A percentile compares a stretch with the other conserved stretches of the same genome.
Evolutionary conservation across 805 yeast species (phyloP).

Genomic region (Cyberlindnera japonica): DNA sequence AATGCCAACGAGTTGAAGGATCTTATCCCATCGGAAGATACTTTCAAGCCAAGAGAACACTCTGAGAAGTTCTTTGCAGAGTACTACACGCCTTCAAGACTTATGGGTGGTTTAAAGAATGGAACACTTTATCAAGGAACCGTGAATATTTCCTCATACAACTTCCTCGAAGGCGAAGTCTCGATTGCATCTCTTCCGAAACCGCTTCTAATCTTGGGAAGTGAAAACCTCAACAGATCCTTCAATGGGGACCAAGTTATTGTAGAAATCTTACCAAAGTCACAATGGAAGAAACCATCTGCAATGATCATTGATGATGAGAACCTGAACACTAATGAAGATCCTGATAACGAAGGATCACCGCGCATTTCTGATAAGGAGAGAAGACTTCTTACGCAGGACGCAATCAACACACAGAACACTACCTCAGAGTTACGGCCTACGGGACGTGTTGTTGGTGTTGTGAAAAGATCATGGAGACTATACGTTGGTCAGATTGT

Average conservation of each 20-base stretch:
- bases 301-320: slow-evolving; percentile 63
- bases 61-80: slow-evolving; percentile 54
- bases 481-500: slow-evolving; percentile 92
- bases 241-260: slow-evolving; percentile 91
- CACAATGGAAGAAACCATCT: slow-evolving; percentile 86
- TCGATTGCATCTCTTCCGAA: slow-evolving; percentile 67
- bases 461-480: slow-evolving; percentile 90
- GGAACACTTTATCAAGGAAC: slow-evolving; percentile 87
- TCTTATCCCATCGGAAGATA: slow-evolving; percentile 59
- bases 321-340: slow-evolving; percentile 28
- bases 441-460: slow-evolving; percentile 90
- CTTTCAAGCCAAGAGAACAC: slow-evolving; percentile 24
- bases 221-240: slow-evolving; percentile 82
- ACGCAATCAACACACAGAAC: slow-evolving; percentile 65
- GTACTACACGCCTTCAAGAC: slow-evolving; percentile 73
- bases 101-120: slow-evolving; percentile 86
- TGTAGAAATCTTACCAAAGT: slow-evolving; percentile 81
- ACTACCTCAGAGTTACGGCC: slow-evolving; percentile 64
- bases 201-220: slow-evolving; percentile 79
- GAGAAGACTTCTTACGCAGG: slow-evolving; percentile 67
- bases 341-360: slow-evolving; percentile 41
- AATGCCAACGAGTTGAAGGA: slow-evolving; percentile 74
- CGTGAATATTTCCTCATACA: slow-evolving; percentile 77
- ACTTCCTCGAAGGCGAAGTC: slow-evolving; percentile 83
- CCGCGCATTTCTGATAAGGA: slow-evolving; percentile 58